These are phyloP conservation scores for Pichia inconspicua DNA, from an alignment of 1,139 yeast genomes.

Conservation along the genomic window DNA sequence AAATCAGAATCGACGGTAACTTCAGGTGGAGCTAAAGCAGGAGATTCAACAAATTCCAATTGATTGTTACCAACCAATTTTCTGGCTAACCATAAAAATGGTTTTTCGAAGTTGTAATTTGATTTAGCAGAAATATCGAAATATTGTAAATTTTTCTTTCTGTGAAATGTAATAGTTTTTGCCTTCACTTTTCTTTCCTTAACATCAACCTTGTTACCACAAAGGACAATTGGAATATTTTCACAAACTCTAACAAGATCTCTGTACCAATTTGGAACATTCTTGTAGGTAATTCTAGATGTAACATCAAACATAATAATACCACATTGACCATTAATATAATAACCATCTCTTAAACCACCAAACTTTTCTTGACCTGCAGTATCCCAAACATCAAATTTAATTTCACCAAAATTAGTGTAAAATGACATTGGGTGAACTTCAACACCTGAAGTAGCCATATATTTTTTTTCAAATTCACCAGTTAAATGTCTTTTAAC, in stretches of 20 bases:
- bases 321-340: slow-evolving; percentile 99
- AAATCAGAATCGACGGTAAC: slow-evolving; percentile 92
- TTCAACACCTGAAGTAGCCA: slow-evolving; percentile 98
- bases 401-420: slow-evolving; percentile 98
- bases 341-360: slow-evolving; percentile 98
- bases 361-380: slow-evolving; percentile 99
- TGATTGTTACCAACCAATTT: slow-evolving; percentile 97
- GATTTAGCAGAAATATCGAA: slow-evolving; percentile 99
- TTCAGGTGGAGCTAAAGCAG: slow-evolving; percentile 99
- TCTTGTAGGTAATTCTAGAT: slow-evolving; percentile 97
- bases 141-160: slow-evolving; percentile 99
- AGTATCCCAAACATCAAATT: slow-evolving; percentile 99
- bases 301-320: slow-evolving; percentile 99
- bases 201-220: slow-evolving; percentile 99
- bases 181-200: slow-evolving; percentile 99
- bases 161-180: slow-evolving; percentile 99
- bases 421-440: slow-evolving; percentile 97
- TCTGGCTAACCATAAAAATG: slow-evolving; percentile 99
- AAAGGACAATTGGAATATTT: slow-evolving; percentile 96
- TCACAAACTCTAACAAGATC: slow-evolving; percentile 99
- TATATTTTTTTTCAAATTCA: slow-evolving; percentile 98
- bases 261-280: slow-evolving; percentile 99
- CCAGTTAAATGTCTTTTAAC: slow-evolving; percentile 99
- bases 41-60: slow-evolving; percentile 97
- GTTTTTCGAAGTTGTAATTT: slow-evolving; percentile 99